Conservation (phyloP, 2,329 filamentous ascomycete species). For the Endocalyx cinctus region DNA sequence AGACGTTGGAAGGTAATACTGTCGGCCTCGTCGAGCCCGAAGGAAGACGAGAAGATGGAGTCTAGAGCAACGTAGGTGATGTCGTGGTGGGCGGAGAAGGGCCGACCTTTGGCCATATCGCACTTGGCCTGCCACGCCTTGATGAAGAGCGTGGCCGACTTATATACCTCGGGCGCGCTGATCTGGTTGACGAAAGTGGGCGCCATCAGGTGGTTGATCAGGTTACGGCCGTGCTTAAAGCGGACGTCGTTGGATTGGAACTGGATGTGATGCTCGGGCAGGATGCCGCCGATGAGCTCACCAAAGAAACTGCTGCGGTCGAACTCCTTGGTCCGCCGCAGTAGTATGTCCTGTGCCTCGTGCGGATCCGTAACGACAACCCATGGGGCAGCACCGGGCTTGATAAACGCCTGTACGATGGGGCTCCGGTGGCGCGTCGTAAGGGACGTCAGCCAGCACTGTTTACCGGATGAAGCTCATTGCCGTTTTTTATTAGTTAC, state of each 20-base stretch:
- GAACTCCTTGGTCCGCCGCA: conserved; percentile 39
- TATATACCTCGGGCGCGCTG: conserved; percentile 30
- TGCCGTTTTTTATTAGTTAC: too few relatives aligned
- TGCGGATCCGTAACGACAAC: conserved; percentile 38
- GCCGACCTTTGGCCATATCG: conserved; percentile 23
- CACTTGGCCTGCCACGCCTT: conserved; percentile 30
- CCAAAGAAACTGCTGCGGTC: conserved; percentile 33
- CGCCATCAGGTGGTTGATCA: conserved; percentile 34
- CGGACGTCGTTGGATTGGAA: conserved; percentile 23
- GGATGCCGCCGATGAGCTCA: conserved; percentile 26
- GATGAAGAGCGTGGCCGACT: conserved; percentile 24
- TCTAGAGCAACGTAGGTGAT: conserved; percentile 29
- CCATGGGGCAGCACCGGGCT: conserved; percentile 36
- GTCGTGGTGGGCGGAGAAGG: conserved; percentile 26
- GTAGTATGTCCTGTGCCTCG: conserved; percentile 40
- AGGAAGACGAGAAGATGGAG: conserved; percentile 24
- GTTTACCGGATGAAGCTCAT: too few relatives aligned
- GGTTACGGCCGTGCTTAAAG: conserved; percentile 29
- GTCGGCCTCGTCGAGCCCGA: conserved; percentile 22
- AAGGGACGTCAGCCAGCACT: conserved; percentile 28
- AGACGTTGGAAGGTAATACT: conserved; percentile 19
- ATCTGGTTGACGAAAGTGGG: conserved; percentile 29
- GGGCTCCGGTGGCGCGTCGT: conserved; percentile 31
- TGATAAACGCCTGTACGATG: conserved; percentile 43
- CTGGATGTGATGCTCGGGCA: conserved; percentile 29